Evolutionary conservation across 768 basidiomycete species (phyloP).

Genomic region (Lanmaoa pseudosensibilis): DNA sequence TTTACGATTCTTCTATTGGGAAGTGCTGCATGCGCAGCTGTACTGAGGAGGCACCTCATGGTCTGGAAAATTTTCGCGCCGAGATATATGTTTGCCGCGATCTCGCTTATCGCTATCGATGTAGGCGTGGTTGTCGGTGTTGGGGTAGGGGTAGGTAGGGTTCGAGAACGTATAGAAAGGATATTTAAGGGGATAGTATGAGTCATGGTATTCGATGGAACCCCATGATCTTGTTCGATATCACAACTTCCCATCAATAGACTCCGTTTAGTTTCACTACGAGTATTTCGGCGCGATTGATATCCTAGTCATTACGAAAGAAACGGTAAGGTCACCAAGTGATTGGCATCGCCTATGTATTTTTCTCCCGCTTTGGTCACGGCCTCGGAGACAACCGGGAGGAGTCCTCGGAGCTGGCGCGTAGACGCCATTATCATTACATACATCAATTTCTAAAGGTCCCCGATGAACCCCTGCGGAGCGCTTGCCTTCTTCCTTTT

Average conservation of each 20-base stretch:
- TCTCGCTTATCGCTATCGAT: conserved; percentile 71
- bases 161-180: conserved; percentile 22
- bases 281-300: background rate
- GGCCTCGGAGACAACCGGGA: background rate
- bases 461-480: background rate
- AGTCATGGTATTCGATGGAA: background rate
- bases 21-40: conserved; percentile 69
- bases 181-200: conserved; percentile 20
- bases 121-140: conserved; percentile 39
- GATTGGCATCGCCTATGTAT: conserved; percentile 7
- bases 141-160: conserved; percentile 23
- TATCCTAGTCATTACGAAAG: background rate
- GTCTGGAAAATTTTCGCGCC: conserved; percentile 99
- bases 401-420: conserved; percentile 22
- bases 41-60: conserved; percentile 85
- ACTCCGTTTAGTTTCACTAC: background rate
- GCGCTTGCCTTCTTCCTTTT: conserved; percentile 5
- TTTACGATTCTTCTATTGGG: conserved; percentile 65
- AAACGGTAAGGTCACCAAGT: background rate
- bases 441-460: conserved; percentile 10
- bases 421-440: conserved; percentile 15
- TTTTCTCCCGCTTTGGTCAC: background rate
- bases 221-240: background rate
- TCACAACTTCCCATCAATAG: background rate
- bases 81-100: conserved; percentile 79